Conservation (phyloP, 208 protist species). For the Acanthamoeba healyi region DNA sequence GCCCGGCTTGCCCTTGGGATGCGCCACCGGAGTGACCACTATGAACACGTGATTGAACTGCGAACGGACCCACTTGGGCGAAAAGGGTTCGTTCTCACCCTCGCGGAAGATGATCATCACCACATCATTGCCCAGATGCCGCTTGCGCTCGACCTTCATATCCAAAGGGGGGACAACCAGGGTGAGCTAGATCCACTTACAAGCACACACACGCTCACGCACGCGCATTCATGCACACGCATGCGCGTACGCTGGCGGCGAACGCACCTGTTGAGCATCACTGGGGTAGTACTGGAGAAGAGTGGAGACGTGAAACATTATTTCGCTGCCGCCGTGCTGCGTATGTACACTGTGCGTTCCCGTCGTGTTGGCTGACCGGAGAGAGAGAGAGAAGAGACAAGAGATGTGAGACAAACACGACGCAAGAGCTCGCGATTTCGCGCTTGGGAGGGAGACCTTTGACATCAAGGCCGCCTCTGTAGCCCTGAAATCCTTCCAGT, state of each 20-base stretch:
- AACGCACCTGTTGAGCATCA: constrained; percentile 73
- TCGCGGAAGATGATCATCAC: constrained; percentile 83
- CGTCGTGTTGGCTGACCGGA: constrained; percentile 64
- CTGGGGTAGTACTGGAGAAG: constrained; percentile 78
- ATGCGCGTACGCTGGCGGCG: neutral
- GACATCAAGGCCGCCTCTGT: constrained; percentile 73
- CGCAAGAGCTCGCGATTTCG: neutral
- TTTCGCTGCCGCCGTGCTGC: constrained; percentile 64
- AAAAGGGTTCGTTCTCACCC: constrained; percentile 71
- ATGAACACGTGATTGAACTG: constrained; percentile 69
- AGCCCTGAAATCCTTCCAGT: constrained; percentile 56
- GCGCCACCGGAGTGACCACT: constrained; percentile 11
- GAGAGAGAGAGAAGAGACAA: neutral
- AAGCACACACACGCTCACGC: no score
- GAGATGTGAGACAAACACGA: neutral
- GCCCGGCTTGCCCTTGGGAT: constrained; percentile 10
- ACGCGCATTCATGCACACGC: neutral
- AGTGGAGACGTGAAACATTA: constrained; percentile 86
- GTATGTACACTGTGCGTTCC: constrained; percentile 72
- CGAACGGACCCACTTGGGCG: constrained; percentile 19
- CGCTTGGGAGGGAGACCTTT: neutral
- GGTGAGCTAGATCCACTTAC: no score
- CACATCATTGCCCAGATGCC: constrained; percentile 83
- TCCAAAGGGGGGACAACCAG: no score
- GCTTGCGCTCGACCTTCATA: constrained; percentile 83